These are phyloP conservation scores for Aspergillus sclerotialis DNA, from an alignment of 2,329 filamentous ascomycete species.

Conservation along the genomic window DNA sequence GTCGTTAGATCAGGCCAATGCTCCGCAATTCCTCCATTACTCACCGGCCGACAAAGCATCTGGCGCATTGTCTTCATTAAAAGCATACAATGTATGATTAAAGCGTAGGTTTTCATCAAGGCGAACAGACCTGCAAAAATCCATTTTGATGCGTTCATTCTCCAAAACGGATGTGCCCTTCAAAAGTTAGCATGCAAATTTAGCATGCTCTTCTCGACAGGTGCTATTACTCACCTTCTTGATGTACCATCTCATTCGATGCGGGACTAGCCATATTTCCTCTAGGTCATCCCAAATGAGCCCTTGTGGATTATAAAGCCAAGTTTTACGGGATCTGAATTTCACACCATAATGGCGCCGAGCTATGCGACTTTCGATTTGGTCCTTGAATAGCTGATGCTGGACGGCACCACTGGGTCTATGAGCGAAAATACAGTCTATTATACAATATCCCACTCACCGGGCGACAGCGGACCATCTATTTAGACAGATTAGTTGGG, in stretches of 20 bases:
- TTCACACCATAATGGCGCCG: conserved; percentile 12
- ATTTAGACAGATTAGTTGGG: background rate
- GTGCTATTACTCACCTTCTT: conserved; percentile 9
- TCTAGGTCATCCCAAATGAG: conserved; percentile 5
- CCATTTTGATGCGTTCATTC: conserved; percentile 8
- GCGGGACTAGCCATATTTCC: conserved; percentile 1
- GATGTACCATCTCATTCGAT: conserved; percentile 17
- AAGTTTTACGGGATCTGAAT: fast-evolving
- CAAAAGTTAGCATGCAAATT: background rate
- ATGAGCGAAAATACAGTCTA: background rate
- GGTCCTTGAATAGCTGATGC: conserved; percentile 17
- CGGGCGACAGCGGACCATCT: conserved; percentile 22
- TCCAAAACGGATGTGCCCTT: conserved; percentile 12
- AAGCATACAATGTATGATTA: background rate
- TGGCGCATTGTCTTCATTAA: background rate
- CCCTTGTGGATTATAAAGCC: background rate
- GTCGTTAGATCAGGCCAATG: conserved; percentile 2
- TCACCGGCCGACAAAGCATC: background rate
- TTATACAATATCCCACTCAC: conserved; percentile 5
- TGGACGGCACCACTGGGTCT: conserved; percentile 16
- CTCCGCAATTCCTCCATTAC: too few species aligned
- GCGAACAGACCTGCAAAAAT: background rate
- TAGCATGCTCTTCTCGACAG: background rate
- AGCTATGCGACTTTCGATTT: conserved; percentile 13
- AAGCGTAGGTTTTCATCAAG: background rate